Base-by-base conservation (phyloP, 768 basidiomycete genomes). In the Podaxis mareebaensis region DNA sequence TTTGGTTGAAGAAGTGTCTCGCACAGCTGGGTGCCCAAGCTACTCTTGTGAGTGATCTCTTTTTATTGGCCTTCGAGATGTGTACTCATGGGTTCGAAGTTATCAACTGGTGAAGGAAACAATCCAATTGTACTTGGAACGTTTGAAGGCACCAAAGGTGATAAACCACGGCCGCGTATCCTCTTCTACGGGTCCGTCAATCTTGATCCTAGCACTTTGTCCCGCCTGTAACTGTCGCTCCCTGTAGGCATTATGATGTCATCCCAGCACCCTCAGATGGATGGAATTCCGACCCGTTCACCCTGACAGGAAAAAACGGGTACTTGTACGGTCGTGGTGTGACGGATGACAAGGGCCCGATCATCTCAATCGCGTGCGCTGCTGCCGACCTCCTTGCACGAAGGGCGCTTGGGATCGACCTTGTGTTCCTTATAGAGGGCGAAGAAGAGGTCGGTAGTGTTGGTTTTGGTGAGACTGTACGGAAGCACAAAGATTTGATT, bases 391-490 rank as follows among this genome's bases (percentile, higher is more conserved):
- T 99, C 49, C 83, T 95, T 3, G 79, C 86, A 28, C 78, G 80
- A 12, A 82, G 94, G 1, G 83, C 88, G 11, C 83, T 99, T 2
- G 92, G 85, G 24, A 82, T 95, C 0, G 97, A 99, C 70, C 73
- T 99, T 1, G 88, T 98, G 4, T 87, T 99, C 72, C 74, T 98
- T 57, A 87, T 99, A 15, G 97, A 99, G 75, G 97, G 97, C 0
- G 96, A 99, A 72, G 97, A 97, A 72, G 97, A 99, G 73, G 87
- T 86, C n/a, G 96, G 96, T 1, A 96, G 95, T 71, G 74, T 81
- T 4, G 95, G 96, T 0, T 96, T 99, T 70, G 82, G 78, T 42
- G 85, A 92, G n/a, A 84, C 90, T 2, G 90, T 98, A 10, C 69
- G 77, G 60, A 83, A 79, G 60, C 80, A 95, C 74, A 95, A 93